Evolutionary conservation across 805 yeast species (phyloP).

Genomic region (Grigorovia transvaalensis): DNA sequence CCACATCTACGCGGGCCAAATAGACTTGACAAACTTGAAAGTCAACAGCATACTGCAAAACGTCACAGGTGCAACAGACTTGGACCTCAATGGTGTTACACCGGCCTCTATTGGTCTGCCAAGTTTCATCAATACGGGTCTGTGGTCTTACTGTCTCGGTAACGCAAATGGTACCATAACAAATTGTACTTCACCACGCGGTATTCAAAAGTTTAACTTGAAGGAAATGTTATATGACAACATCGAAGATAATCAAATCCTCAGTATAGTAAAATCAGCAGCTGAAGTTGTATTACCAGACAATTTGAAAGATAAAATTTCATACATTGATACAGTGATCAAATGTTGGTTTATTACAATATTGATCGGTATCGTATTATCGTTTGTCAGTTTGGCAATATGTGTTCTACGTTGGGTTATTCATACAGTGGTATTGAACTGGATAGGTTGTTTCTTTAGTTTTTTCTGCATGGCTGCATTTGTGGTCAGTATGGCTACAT

Average conservation of each 20-base stretch:
- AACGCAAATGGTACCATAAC: conserved; percentile 11
- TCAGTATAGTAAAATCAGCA: conserved; percentile 12
- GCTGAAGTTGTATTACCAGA: conserved; percentile 42
- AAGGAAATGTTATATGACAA: conserved; percentile 17
- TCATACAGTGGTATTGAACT: conserved; percentile 38
- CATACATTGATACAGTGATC: conserved; percentile 37
- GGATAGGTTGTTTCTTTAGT: conserved; percentile 38
- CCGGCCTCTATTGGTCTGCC: conserved; percentile 29
- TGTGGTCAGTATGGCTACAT: conserved; percentile 40
- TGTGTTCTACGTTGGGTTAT: conserved; percentile 24
- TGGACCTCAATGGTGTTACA: conserved; percentile 2
- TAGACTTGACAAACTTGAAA: conserved; percentile 33
- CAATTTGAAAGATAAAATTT: conserved; percentile 37
- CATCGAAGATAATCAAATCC: conserved; percentile 21
- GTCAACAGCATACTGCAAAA: conserved; percentile 4
- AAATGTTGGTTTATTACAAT: conserved; percentile 51
- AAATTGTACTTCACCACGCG: conserved; percentile 22
- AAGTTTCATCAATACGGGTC: conserved; percentile 41
- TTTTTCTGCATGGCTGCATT: conserved; percentile 32
- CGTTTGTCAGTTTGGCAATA: conserved; percentile 35
- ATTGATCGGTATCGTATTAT: conserved; percentile 37
- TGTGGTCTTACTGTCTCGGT: conserved; percentile 58
- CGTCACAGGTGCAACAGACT: conserved; percentile 3
- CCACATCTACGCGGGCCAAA: conserved; percentile 37
- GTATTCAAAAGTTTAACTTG: conserved; percentile 23